Base-by-base conservation (phyloP, 305 asterid genomes). In the Rubia tinctorum region DNA sequence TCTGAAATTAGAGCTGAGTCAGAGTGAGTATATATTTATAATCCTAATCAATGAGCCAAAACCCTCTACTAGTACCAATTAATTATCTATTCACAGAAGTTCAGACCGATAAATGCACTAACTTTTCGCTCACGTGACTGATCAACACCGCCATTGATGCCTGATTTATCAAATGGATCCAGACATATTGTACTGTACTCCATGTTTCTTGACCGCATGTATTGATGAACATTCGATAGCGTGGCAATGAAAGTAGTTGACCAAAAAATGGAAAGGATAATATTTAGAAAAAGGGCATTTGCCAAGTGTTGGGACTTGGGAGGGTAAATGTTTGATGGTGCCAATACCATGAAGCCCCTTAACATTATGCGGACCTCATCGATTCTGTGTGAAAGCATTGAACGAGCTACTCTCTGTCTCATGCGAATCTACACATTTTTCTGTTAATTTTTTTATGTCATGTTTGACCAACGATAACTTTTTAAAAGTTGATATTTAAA, bases 321-420 rank as follows among this genome's bases (percentile, higher is more conserved):
- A 47, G 71, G 30, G 27, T 14, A 13, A 23, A 39, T 13, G 18
- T 39, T 60, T 71, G 75, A 75, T 65, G 68, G 80, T 20, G 80
- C 80, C 80, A 67, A 75, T 30, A 69, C 79, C 30, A 18, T 2
- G 8, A 22, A 43, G 37, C 66, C 51, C 51, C 45, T 43, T 17
- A 12, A 13, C 62, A 58, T 42, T 66, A 14, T 27, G 2, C 7
- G 5, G 0, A 2, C 22, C 12, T 68, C 42, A 55, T 23, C 9
- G 45, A 49, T 49, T 39, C 66, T 55, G 77, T 55, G 67, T 66
- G 37, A 40, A 74, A 37, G 5, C 39, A 34, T 34, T 34, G 39
- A 3, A 34, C 39, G 39, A 34, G 39, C 39, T 34, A 34, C 39
- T 27, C 30, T 27, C 30, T 2, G 2, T 2, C 30, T 2, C 30